Conservation (phyloP, 2,329 filamentous ascomycete species). For the Fusarium sp. region DNA sequence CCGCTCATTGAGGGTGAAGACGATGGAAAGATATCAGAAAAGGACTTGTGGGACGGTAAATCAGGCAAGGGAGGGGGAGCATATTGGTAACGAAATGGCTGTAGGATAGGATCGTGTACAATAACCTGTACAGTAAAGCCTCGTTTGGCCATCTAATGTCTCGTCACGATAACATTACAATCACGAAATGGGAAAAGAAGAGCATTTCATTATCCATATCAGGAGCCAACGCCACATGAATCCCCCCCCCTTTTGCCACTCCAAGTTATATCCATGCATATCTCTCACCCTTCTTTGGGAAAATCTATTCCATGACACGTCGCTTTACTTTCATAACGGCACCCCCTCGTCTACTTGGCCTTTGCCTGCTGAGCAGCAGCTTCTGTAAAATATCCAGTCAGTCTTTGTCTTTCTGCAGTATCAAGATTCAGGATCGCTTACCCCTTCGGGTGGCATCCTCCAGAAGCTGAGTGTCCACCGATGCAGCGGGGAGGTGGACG, state of each 20-base stretch:
- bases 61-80: conserved; percentile 53
- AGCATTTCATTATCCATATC: conserved; percentile 46
- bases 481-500: conserved; percentile 84
- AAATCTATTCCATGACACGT: conserved; percentile 11
- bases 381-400: conserved; percentile 54
- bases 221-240: conserved; percentile 46
- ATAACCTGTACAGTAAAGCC: background rate
- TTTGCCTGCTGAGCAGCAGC: conserved; percentile 69
- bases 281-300: conserved; percentile 15
- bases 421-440: conserved; percentile 52
- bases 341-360: conserved; percentile 57
- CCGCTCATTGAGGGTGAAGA: conserved; percentile 57
- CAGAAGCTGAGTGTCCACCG: conserved; percentile 86
- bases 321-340: conserved; percentile 3
- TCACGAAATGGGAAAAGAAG: conserved; percentile 27
- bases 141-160: background rate
- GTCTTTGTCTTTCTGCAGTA: background rate
- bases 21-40: conserved; percentile 44
- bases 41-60: conserved; percentile 55
- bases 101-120: background rate
- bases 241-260: conserved; percentile 29
- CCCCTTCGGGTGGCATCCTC: conserved; percentile 93
- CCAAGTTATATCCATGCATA: conserved; percentile 35
- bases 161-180: background rate
- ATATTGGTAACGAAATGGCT: conserved; percentile 51